Evolutionary conservation across 371 early-diverging fungal genomes (phyloP), one percentile per base, ranked within the genome.

Genomic region (Synchytrium microbalum): DNA sequence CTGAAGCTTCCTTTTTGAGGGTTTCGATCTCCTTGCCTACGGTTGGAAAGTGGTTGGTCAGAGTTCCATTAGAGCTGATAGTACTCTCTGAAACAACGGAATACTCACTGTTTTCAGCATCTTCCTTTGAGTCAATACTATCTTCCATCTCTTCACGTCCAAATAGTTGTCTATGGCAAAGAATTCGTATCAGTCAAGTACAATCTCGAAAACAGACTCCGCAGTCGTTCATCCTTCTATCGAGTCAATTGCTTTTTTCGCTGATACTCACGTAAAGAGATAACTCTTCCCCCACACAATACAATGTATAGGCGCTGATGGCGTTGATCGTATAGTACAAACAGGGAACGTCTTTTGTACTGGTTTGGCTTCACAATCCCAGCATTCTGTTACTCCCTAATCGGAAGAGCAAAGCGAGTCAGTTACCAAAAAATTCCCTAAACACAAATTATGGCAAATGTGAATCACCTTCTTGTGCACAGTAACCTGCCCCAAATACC

Each of bases 241-340:
- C 2, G 26, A 31, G n/a, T 13, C 33, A 59, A 5, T 58, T 19
- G 53, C 19, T n/a, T 28, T n/a, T 28, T 16, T 28, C 14, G 28
- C 33, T 27, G 52, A 26, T 8, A 51, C 51, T 69, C 68, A 84
- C 86, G 69, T 79, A 70, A 89, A 92, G 54, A 97, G 77, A 72
- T 89, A 96, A 65, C 86, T 89, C 75, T 98, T 99, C 59, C 97
- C 94, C 99, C 99, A 99, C 26, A 96, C 96, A 60, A 99, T 92
- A 67, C 99, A 99, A 75, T 99, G 99, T 51, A 98, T 92, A 13
- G 99, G 97, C 28, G 86, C 85, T 54, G 86, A 89, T 0, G 99
- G 99, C 2, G 95, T 98, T 46, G 90, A 88, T 56, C 99, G 85
- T 67, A 99, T 97, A 1, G 99, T 99, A 72, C 99, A 99, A 0